phyloP scores from a whole-genome alignment of 768 basidiomycete species.

The Mycena chlorophos region DNA sequence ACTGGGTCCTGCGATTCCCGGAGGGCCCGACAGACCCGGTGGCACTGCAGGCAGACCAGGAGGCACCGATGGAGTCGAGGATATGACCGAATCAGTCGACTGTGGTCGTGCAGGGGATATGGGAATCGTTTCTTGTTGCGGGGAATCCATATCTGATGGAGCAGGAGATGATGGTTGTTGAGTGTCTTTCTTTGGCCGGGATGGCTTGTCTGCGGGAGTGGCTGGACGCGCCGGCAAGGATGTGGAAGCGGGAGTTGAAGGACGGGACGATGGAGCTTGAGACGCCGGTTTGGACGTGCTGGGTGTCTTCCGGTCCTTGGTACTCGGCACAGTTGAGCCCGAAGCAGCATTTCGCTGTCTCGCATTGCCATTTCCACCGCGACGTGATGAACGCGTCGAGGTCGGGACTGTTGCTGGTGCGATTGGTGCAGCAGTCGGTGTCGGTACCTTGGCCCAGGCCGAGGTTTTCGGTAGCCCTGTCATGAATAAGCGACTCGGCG shows the following conservation, averaged over 20 bases:
- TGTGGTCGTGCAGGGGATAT: constrained; percentile 41
- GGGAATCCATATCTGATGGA: constrained; percentile 52
- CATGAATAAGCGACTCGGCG: constrained; percentile 10
- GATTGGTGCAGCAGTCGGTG: constrained; percentile 21
- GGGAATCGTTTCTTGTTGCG: constrained; percentile 44
- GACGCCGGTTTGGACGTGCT: constrained; percentile 45
- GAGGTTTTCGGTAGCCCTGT: constrained; percentile 67
- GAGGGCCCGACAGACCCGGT: constrained; percentile 46
- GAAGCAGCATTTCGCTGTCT: constrained; percentile 50
- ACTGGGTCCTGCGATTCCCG: constrained; percentile 61
- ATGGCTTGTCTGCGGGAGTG: constrained; percentile 41
- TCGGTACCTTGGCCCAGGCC: constrained; percentile 55
- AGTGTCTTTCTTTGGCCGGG: constrained; percentile 41
- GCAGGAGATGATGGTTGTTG: constrained; percentile 43
- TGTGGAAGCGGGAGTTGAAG: constrained; percentile 51
- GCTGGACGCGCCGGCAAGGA: constrained; percentile 42
- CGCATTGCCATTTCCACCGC: constrained; percentile 38
- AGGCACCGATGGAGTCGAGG: constrained; percentile 37
- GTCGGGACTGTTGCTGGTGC: constrained; percentile 22
- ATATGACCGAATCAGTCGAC: constrained; percentile 39
- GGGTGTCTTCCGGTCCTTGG: constrained; percentile 33
- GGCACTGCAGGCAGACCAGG: constrained; percentile 42
- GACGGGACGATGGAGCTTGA: constrained; percentile 59
- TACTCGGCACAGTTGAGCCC: constrained; percentile 23
- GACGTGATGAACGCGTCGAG: constrained; percentile 41